These are phyloP conservation scores for Begonia masoniana DNA, from an alignment of 306 rosid species.

Conservation along the genomic window DNA sequence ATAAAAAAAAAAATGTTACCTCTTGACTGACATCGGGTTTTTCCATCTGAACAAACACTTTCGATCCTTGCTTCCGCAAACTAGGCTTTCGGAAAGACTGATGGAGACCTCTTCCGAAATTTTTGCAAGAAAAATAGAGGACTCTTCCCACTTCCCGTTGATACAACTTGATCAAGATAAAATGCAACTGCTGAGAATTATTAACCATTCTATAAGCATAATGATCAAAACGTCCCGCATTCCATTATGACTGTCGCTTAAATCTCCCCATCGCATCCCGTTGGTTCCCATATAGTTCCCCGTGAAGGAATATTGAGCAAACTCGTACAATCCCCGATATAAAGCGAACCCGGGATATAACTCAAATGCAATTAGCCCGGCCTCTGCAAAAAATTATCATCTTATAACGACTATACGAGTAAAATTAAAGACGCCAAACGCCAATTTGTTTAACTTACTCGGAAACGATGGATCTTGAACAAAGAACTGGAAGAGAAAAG, in stretches of 20 bases:
- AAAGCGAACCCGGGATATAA: constrained; percentile 71
- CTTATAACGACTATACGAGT: not conserved
- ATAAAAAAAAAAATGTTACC: constrained; percentile 28
- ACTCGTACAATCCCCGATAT: constrained; percentile 70
- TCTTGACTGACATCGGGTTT: constrained; percentile 70
- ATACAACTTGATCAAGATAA: constrained; percentile 47
- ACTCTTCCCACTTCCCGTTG: constrained; percentile 52
- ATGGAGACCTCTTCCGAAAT: constrained; percentile 29
- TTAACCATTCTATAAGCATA: constrained; percentile 60
- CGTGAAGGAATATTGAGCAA: constrained; percentile 37
- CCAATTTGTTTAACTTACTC: constrained; percentile 40
- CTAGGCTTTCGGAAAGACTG: constrained; percentile 45
- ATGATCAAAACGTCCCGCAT: constrained; percentile 55
- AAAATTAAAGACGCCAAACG: not conserved
- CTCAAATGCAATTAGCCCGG: constrained; percentile 59
- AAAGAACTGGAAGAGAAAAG: constrained; percentile 64
- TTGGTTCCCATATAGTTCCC: constrained; percentile 38
- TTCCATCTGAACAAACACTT: constrained; percentile 59
- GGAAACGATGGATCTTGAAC: constrained; percentile 61
- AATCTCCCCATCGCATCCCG: constrained; percentile 74
- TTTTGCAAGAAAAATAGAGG: constrained; percentile 41
- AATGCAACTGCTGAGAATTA: constrained; percentile 45
- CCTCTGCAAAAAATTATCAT: constrained; percentile 20
- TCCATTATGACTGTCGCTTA: constrained; percentile 48
- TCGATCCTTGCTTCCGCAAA: constrained; percentile 42